Base-by-base conservation (phyloP, 805 yeast genomes). In the Zygosaccharomyces pseudorouxii region DNA sequence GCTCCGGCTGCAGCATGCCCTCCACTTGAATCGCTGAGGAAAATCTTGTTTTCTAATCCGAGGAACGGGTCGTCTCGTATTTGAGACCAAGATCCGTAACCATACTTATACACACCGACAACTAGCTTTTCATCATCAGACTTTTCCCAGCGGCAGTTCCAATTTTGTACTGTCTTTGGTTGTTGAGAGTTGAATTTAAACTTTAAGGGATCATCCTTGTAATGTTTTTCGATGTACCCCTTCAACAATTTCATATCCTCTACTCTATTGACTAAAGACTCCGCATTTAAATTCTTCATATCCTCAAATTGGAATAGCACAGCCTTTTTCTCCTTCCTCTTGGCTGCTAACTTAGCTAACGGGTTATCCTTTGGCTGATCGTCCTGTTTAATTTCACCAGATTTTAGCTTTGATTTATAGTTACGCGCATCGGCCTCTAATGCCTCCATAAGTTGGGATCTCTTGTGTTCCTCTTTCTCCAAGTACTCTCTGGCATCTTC, bases 51-150 rank as follows among this genome's bases (percentile, higher is more conserved):
- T 52, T 88, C 86, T 52, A 93, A 73, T 9, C 89, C 90, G 50
- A 93, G 74, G 45, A 88, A 77, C 1, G 99, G 98, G 69, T 93
- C 99, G 69, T 93, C 99, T 62, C 99, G 76, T 40, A 93, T 90
- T 61, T 86, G 90, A 2, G 77, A 65, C 99, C 99, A 93, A 1
- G 96, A 83, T 14, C 98, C 98, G 66, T 89, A 90, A 0, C 99
- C 99, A 68, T 90, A 90, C 68, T 88, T 89, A 61, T 79, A 77
- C 19, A 92, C 86, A 54, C 99, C 99, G 30, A 86, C 79, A 52
- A 93, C 67, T 46, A 93, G 74, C 81, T 82, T 86, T 45, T 89
- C 86, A 65, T 93, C 99, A 63, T 93, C 96, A 28, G 75, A 79
- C 11, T 76, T 73, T 2, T 74, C 73, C 99, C 99, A 93, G 25